Percentiles rank a stretch among this genome's conserved stretches.
These are phyloP conservation scores for Phytophthora sojae DNA, from an alignment of 352 stramenopile species.

Conservation along the genomic window DNA sequence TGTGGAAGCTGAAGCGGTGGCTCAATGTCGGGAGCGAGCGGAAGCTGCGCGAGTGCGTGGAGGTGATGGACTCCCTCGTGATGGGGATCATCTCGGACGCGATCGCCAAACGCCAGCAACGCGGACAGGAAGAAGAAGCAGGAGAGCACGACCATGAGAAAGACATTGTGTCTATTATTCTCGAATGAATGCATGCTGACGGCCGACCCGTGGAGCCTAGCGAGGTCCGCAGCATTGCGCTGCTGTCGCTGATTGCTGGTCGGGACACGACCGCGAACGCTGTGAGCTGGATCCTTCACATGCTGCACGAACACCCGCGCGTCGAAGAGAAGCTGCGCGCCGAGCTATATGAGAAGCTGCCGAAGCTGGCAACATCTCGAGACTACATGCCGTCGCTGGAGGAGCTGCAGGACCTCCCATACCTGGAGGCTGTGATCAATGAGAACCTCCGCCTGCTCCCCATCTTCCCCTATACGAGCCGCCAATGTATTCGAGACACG, in stretches of 20 bases:
- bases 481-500: slow-evolving; percentile 38
- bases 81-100: neutral
- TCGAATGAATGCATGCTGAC: slow-evolving; percentile 4
- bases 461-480: slow-evolving; percentile 47
- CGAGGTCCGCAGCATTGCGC: slow-evolving; percentile 6
- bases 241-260: slow-evolving; percentile 4
- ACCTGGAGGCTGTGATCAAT: slow-evolving; percentile 46
- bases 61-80: neutral
- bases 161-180: slow-evolving; percentile 16
- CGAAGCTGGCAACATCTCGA: neutral
- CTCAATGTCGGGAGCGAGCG: slow-evolving; percentile 24
- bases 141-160: neutral
- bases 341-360: slow-evolving; percentile 11
- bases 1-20: slow-evolving; percentile 40
- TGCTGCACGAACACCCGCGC: slow-evolving; percentile 14
- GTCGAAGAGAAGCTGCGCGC: slow-evolving; percentile 28
- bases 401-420: slow-evolving; percentile 34
- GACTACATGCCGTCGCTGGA: slow-evolving; percentile 31
- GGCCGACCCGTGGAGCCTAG: slow-evolving; percentile 1
- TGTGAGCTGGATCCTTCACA: slow-evolving; percentile 24
- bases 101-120: neutral
- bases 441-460: slow-evolving; percentile 66
- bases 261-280: slow-evolving; percentile 19
- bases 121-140: neutral
- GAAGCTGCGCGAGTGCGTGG: slow-evolving; percentile 7